phyloP scores from a whole-genome alignment of 2,329 filamentous ascomycete genomes.

The Sporothrix luriei region DNA sequence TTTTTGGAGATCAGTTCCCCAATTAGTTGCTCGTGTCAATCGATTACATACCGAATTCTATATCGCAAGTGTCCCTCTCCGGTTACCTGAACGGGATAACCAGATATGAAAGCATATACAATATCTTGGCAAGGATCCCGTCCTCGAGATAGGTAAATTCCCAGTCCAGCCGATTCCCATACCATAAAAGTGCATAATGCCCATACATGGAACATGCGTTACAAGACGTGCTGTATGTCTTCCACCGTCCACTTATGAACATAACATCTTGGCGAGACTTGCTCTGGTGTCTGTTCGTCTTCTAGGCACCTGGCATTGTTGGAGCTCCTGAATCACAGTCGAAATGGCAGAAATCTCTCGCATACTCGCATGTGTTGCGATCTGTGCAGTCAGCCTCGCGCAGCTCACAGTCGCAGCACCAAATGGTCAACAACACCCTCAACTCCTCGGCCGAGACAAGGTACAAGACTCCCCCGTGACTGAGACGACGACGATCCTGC shows the following conservation, averaged over 20 bases:
- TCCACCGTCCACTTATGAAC: not conserved
- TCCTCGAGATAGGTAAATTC: not conserved
- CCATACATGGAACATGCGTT: not conserved
- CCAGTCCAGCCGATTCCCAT: not conserved
- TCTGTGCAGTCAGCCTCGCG: not conserved
- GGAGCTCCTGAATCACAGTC: not conserved
- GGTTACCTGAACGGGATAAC: not conserved
- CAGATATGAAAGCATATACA: not conserved
- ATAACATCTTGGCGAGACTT: not conserved
- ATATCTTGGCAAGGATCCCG: not conserved
- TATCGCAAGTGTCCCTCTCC: not conserved
- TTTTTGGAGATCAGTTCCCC: too few relatives aligned
- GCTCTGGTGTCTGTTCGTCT: not conserved
- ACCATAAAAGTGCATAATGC: not conserved
- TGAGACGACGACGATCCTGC: slow-evolving; percentile 4
- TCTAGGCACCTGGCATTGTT: not conserved
- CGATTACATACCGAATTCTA: not conserved
- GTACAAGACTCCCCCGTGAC: not conserved
- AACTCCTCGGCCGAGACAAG: not conserved
- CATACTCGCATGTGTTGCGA: not conserved
- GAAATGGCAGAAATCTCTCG: not conserved
- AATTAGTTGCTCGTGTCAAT: too few relatives aligned
- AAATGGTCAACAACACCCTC: not conserved
- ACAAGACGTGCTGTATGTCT: not conserved
- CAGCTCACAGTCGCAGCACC: not conserved